Evolutionary conservation across 768 basidiomycete species (phyloP), one percentile per base, ranked within the genome.

Genomic region (Boletus rubropictus): DNA sequence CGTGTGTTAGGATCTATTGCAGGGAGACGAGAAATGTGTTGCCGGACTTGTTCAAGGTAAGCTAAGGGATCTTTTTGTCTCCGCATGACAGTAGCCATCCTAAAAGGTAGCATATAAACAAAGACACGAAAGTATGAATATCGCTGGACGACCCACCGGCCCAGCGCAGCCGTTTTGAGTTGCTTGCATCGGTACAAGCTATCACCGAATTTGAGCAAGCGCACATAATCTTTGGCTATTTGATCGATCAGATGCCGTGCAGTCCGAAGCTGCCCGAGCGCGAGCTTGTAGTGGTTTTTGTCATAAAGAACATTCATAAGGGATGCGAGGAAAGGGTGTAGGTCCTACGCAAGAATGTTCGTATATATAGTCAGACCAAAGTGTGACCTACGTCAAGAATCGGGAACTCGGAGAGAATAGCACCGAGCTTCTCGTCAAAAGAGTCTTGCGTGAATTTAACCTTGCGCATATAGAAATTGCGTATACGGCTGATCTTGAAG

Each of bases 271-370:
- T 99, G 96, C 50, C 96, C 95, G 36, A 99, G 75, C 3, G 96
- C 96, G 43, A 99, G 87, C 72, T 98, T 98, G 81, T 97, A 97
- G 65, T 99, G 95, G 64, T 97, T 97, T 73, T 98, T 98, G 78
- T 99, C 96, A 69, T 99, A 99, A 34, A 99, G 79, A 14, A 99
- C 96, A 69, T 99, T 99, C 79, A 99, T 83, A 15, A 99, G 76
- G 2, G 93, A 94, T 2, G 91, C 79, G 15, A 98, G 75, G 75
- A 98, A 99, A 2, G 96, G 96, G 66, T 99, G 96, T 9, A 99
- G 76, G 64, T 98, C 95, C 76, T 81, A 60, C 4, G 34, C 47
- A 42, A 46, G 32, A 18, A 44, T 9, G 29, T 52, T 46, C 33
- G 50, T 51, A 41, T 34, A 28, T 15, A 22, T 12, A 34, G 40